phyloP scores from a whole-genome alignment of 192 early-diverging fungal genomes.

The Mortierella alpina region DNA sequence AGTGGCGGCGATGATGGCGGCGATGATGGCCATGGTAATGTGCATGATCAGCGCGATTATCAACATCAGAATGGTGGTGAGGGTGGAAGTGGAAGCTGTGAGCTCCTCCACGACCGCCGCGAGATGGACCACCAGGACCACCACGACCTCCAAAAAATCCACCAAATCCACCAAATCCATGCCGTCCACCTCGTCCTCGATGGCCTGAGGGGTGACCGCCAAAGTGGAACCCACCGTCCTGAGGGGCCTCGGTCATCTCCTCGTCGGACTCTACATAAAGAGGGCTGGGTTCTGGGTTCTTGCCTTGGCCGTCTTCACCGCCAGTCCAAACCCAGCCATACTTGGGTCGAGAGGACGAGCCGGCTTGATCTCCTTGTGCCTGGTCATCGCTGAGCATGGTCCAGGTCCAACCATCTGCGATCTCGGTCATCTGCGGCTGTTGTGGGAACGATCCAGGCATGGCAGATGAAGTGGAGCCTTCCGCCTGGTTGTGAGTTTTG shows the following conservation, averaged over 20 bases:
- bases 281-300: conserved; percentile 27
- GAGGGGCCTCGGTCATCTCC: conserved; percentile 41
- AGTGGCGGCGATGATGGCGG: conserved; percentile 26
- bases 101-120: conserved; percentile 11
- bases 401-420: conserved; percentile 36
- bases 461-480: conserved; percentile 20
- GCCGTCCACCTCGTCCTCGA: neutral
- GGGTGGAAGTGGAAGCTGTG: conserved; percentile 15
- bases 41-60: neutral
- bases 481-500: conserved; percentile 2
- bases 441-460: conserved; percentile 32
- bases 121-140: conserved; percentile 30
- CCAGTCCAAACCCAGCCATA: conserved; percentile 53
- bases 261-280: conserved; percentile 35
- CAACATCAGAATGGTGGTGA: conserved; percentile 3
- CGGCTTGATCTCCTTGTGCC: neutral
- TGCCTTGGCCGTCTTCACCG: neutral
- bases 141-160: conserved; percentile 23
- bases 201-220: neutral
- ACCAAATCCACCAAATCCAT: neutral
- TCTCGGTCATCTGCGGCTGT: conserved; percentile 28
- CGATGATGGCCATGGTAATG: conserved; percentile 14
- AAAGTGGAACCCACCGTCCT: neutral
- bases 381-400: conserved; percentile 13
- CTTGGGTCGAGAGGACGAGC: conserved; percentile 24